Evolutionary conservation across 2,329 filamentous ascomycete genomes (phyloP).

Genomic region (Epicoccum sorghinum): DNA sequence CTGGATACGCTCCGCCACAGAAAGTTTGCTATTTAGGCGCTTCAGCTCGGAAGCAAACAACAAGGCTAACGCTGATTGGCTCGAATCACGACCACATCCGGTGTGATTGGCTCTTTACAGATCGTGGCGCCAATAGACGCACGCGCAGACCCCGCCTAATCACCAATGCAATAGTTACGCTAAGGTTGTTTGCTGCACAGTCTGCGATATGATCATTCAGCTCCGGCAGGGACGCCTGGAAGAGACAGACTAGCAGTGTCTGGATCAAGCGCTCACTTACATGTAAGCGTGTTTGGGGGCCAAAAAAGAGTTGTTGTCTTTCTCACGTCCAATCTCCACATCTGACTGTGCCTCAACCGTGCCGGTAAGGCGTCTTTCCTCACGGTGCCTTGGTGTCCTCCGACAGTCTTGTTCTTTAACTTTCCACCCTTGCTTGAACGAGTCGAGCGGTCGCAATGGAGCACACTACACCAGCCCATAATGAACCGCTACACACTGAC

Average conservation of each 20-base stretch:
- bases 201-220: constrained; percentile 1
- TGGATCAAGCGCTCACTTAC: neutral
- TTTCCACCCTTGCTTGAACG: neutral
- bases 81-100: neutral
- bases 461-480: neutral
- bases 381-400: neutral
- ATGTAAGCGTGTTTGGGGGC: constrained; percentile 4
- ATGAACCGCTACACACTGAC: neutral
- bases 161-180: constrained; percentile 2
- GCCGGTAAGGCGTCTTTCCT: neutral
- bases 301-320: neutral
- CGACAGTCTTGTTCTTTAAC: neutral
- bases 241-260: neutral
- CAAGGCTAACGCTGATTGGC: too few species aligned
- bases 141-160: constrained; percentile 6
- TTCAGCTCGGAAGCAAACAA: neutral
- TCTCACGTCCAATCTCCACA: constrained; percentile 11
- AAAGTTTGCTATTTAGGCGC: neutral
- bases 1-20: neutral
- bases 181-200: neutral
- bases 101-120: constrained; percentile 2
- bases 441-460: neutral
- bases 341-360: constrained; percentile 12
- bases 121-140: constrained; percentile 1
- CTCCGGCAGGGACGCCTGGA: constrained; percentile 5